These are phyloP conservation scores for Beauveria medogensis DNA, from an alignment of 2,329 filamentous ascomycete genomes.

Conservation along the genomic window DNA sequence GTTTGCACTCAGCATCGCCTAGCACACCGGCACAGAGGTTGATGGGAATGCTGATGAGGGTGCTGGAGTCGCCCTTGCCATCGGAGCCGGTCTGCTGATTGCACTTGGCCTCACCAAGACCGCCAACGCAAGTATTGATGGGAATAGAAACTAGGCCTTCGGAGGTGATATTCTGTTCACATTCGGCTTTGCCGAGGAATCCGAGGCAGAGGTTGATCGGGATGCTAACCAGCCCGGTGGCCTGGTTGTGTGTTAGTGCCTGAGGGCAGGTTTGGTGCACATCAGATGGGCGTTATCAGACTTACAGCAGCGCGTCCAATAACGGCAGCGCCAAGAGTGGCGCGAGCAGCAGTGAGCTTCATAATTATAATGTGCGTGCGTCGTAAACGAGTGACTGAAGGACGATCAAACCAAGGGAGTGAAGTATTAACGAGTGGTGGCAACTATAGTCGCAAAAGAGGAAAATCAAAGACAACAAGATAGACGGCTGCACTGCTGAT, in stretches of 20 bases:
- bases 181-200: background rate
- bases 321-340: background rate
- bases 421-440: background rate
- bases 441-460: background rate
- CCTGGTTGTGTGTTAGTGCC: background rate
- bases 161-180: background rate
- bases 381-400: conserved; percentile 1
- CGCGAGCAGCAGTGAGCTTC: conserved; percentile 5
- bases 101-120: background rate
- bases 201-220: conserved; percentile 1
- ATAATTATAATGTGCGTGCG: background rate
- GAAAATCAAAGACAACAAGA: conserved; percentile 1
- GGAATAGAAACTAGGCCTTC: background rate
- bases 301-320: conserved; percentile 6
- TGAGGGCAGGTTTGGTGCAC: background rate
- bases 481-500: conserved; percentile 4
- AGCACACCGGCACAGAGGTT: background rate
- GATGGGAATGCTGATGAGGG: background rate
- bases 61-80: background rate
- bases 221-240: background rate
- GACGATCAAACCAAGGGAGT: conserved; percentile 3
- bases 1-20: conserved; percentile 4
- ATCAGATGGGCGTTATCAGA: background rate
- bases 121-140: background rate
- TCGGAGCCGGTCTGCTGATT: background rate